Conservation (phyloP, 371 early-diverging fungal genomes). For the Rhizopus arrhizus region DNA sequence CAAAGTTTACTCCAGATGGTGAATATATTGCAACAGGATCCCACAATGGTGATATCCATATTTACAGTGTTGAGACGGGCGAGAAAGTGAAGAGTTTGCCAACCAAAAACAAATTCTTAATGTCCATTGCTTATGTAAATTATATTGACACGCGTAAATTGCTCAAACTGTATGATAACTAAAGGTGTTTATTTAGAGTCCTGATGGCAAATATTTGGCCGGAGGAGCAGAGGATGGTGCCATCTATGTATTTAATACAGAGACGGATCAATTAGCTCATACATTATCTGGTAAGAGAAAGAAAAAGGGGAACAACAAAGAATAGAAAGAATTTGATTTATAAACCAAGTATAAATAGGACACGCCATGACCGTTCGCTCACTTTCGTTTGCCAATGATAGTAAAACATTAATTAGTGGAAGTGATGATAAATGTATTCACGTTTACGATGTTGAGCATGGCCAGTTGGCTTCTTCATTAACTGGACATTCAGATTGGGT, state of each 20-base stretch:
- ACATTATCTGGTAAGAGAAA: slow-evolving; percentile 61
- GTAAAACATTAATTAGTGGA: slow-evolving; percentile 69
- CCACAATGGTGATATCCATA: slow-evolving; percentile 71
- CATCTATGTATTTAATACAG: slow-evolving; percentile 73
- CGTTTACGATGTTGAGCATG: slow-evolving; percentile 82
- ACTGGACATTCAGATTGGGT: slow-evolving; percentile 81
- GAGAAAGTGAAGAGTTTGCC: slow-evolving; percentile 63
- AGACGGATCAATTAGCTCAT: slow-evolving; percentile 68
- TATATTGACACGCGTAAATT: neutral
- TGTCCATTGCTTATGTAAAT: slow-evolving; percentile 78
- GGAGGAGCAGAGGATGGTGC: slow-evolving; percentile 79
- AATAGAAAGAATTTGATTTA: slow-evolving; percentile 1
- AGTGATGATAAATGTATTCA: slow-evolving; percentile 83
- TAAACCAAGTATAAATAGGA: slow-evolving; percentile 37
- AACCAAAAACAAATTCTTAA: slow-evolving; percentile 75
- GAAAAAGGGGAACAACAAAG: slow-evolving; percentile 18
- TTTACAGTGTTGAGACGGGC: slow-evolving; percentile 69
- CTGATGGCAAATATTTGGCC: slow-evolving; percentile 77
- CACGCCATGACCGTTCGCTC: slow-evolving; percentile 78
- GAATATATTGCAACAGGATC: slow-evolving; percentile 73
- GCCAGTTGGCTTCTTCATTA: slow-evolving; percentile 72
- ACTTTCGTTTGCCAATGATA: slow-evolving; percentile 75
- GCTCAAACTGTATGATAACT: neutral
- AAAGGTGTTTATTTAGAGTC: slow-evolving; percentile 52
- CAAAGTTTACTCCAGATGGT: slow-evolving; percentile 74